Evolutionary conservation across 164 flowering plant genomes (phyloP).

Genomic region (Sedum album): DNA sequence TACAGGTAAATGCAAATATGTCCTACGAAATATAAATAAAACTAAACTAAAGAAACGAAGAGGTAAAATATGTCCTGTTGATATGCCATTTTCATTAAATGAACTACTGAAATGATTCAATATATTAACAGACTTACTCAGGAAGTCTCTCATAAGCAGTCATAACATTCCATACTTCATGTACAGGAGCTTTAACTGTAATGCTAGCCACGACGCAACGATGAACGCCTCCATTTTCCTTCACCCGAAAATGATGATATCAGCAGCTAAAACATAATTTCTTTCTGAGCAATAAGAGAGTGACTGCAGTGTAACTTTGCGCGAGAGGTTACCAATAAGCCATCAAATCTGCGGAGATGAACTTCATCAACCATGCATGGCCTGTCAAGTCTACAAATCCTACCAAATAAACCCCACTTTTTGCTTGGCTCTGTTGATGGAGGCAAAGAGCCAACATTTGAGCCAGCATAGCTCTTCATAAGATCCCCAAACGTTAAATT

Average conservation of each 20-base stretch:
- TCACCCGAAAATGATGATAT: conserved; percentile 30
- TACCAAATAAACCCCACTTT: conserved; percentile 77
- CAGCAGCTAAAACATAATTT: conserved; percentile 16
- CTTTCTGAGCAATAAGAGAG: conserved; percentile 9
- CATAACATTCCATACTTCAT: conserved; percentile 87
- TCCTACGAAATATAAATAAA: neutral
- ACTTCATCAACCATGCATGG: conserved; percentile 89
- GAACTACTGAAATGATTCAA: neutral
- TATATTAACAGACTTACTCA: conserved; percentile 47
- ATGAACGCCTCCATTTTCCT: conserved; percentile 98
- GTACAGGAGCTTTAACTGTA: conserved; percentile 87
- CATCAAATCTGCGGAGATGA: conserved; percentile 96
- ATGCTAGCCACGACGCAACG: conserved; percentile 93
- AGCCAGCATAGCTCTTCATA: conserved; percentile 25
- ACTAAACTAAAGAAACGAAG: neutral
- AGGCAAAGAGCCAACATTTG: conserved; percentile 29
- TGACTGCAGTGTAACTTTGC: conserved; percentile 13
- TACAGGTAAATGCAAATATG: neutral
- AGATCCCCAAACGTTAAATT: conserved; percentile 22
- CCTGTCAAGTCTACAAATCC: conserved; percentile 66
- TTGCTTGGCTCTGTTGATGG: conserved; percentile 37
- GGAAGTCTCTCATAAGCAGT: conserved; percentile 90
- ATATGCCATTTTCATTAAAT: neutral
- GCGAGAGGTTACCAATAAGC: conserved; percentile 61
- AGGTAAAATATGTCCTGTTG: neutral